Conservation (phyloP, 2,329 filamentous ascomycete genomes). For the Phialophora expanda region DNA sequence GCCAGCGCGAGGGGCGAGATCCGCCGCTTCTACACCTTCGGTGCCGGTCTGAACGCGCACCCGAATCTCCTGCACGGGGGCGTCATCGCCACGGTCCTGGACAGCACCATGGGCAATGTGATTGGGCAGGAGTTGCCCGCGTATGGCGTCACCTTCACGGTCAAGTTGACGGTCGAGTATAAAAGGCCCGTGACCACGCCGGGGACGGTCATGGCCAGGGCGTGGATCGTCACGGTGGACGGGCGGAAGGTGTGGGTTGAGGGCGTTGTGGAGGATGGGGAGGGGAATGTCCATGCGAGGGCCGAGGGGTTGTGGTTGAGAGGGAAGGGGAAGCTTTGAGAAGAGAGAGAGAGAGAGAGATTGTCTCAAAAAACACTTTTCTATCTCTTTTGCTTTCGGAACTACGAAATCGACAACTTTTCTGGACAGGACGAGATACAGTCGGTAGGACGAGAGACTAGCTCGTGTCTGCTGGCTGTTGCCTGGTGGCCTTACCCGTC, state of each 20-base stretch:
- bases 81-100: constrained; percentile 40
- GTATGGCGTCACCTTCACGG: constrained; percentile 44
- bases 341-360: neutral
- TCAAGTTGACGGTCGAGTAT: constrained; percentile 51
- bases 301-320: constrained; percentile 51
- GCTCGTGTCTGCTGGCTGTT: neutral
- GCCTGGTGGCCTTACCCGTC: neutral
- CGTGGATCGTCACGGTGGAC: constrained; percentile 43
- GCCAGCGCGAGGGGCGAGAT: constrained; percentile 28
- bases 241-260: constrained; percentile 51
- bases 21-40: constrained; percentile 42
- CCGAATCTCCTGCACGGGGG: constrained; percentile 42
- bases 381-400: no score
- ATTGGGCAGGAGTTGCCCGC: constrained; percentile 17
- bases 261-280: constrained; percentile 48
- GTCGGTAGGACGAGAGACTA: neutral
- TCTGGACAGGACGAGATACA: no score
- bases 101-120: constrained; percentile 40
- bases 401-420: no score
- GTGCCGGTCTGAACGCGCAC: constrained; percentile 40
- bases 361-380: no score
- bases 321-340: constrained; percentile 29
- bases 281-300: constrained; percentile 46
- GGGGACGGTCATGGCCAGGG: constrained; percentile 46
- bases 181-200: constrained; percentile 46